Conservation (phyloP, 495 filamentous ascomycete species). For the Talaromyces wortmannii region DNA sequence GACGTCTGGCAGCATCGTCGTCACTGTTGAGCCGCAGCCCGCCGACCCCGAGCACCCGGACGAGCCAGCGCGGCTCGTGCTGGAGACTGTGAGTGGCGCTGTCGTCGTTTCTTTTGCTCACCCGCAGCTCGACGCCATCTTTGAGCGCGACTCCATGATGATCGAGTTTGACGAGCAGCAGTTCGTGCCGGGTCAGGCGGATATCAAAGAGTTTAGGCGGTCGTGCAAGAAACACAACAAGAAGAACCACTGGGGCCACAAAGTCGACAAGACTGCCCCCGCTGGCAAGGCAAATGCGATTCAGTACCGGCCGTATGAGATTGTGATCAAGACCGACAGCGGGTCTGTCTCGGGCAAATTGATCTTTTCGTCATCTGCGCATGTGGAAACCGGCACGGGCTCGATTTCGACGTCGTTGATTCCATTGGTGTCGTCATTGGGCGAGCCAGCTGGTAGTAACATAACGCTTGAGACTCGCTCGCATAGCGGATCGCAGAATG, state of each 20-base stretch:
- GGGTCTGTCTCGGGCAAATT: conserved; percentile 7
- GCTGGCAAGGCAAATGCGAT: no score
- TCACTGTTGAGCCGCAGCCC: conserved; percentile 10
- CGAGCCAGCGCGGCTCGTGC: conserved; percentile 8
- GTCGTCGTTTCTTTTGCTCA: conserved; percentile 4
- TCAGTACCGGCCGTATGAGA: conserved; percentile 9
- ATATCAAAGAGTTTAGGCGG: not conserved
- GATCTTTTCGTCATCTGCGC: conserved; percentile 7
- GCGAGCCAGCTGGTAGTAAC: not conserved
- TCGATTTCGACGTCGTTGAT: conserved; percentile 5
- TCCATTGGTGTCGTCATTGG: conserved; percentile 2
- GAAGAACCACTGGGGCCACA: not conserved
- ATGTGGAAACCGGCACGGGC: conserved; percentile 2
- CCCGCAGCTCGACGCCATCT: not conserved
- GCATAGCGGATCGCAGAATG: conserved; percentile 4
- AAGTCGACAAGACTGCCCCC: not conserved
- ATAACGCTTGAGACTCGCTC: conserved; percentile 1
- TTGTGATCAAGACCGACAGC: conserved; percentile 7
- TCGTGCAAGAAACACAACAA: no score
- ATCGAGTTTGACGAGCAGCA: not conserved
- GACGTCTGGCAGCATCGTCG: conserved; percentile 8
- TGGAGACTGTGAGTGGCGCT: conserved; percentile 7
- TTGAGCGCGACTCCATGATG: not conserved
- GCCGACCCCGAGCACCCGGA: conserved; percentile 10
- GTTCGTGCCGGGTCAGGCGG: not conserved